Percentiles rank a stretch among this genome's conserved stretches.
Evolutionary conservation across 768 basidiomycete species (phyloP).

Genomic region (Suillus lakei): DNA sequence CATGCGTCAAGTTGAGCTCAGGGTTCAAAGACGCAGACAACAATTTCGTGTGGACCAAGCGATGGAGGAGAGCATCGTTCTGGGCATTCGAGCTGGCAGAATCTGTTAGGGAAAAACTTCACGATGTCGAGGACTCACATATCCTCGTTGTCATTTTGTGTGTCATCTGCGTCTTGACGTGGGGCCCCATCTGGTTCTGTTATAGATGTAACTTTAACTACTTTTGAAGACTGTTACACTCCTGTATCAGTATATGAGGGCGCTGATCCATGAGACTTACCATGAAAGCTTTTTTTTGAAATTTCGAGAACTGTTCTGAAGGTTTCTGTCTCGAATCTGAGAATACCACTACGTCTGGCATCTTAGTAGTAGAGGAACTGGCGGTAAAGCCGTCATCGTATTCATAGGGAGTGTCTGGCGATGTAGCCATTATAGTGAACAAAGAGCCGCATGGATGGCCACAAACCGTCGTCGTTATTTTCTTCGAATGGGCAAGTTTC

Average conservation of each 20-base stretch:
- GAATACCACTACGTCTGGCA: conserved; percentile 63
- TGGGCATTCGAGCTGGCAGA: conserved; percentile 66
- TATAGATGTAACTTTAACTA: conserved; percentile 55
- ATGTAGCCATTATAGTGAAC: background rate
- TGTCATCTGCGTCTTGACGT: conserved; percentile 14
- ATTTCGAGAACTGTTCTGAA: conserved; percentile 36
- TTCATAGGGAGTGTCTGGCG: conserved; percentile 32
- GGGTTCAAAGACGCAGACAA: conserved; percentile 74
- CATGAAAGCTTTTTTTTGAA: conserved; percentile 75
- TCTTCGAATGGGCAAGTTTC: conserved; percentile 17
- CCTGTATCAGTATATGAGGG: background rate
- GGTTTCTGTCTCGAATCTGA: conserved; percentile 38
- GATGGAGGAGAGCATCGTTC: conserved; percentile 81
- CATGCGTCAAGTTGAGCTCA: conserved; percentile 64
- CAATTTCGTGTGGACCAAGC: conserved; percentile 78
- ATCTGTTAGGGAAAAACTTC: conserved; percentile 9
- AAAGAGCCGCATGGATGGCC: background rate
- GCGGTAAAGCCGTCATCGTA: conserved; percentile 52
- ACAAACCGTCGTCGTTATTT: conserved; percentile 25
- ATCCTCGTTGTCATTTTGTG: conserved; percentile 3
- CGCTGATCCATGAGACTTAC: conserved; percentile 42
- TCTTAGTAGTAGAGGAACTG: conserved; percentile 29
- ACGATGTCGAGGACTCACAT: background rate
- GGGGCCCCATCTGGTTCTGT: conserved; percentile 28
- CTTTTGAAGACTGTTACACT: conserved; percentile 71